These are phyloP conservation scores for Tetrastigma voinierianum DNA, from an alignment of 164 flowering plant genomes.

Conservation along the genomic window DNA sequence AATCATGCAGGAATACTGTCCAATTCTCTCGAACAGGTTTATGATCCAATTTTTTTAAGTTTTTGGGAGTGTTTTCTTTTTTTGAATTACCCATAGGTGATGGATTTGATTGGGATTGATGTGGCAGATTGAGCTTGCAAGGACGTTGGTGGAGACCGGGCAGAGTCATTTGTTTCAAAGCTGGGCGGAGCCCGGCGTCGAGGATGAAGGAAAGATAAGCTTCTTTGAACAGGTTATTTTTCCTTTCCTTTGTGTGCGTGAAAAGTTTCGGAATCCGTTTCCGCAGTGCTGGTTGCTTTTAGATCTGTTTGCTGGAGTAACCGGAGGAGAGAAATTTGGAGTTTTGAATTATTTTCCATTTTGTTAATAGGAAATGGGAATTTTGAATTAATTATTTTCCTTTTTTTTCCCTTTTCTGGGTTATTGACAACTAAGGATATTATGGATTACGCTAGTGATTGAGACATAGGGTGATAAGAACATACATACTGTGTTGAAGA, in stretches of 20 bases:
- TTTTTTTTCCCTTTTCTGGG: background rate
- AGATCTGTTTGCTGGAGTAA: background rate
- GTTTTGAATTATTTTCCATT: too few relatives aligned
- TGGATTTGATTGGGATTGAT: slow-evolving; percentile 3
- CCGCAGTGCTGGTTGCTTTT: background rate
- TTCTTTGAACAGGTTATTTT: slow-evolving; percentile 80
- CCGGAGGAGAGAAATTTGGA: too few relatives aligned
- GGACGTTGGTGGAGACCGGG: slow-evolving; percentile 63
- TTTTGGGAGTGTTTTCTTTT: background rate
- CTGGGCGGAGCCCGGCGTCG: slow-evolving; percentile 82
- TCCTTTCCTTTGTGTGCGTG: background rate
- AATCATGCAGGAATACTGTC: slow-evolving; percentile 53
- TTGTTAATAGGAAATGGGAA: too few relatives aligned
- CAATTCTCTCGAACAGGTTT: slow-evolving; percentile 66
- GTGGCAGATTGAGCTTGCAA: slow-evolving; percentile 65
- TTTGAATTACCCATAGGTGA: background rate
- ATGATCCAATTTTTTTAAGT: background rate
- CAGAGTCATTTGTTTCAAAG: slow-evolving; percentile 78
- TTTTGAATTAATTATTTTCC: too few relatives aligned
- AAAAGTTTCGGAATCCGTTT: too few relatives aligned
- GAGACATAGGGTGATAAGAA: too few relatives aligned
- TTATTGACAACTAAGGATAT: too few relatives aligned
- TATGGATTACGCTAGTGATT: too few relatives aligned
- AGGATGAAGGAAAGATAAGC: slow-evolving; percentile 71
- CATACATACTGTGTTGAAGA: too few relatives aligned